A percentile compares a stretch with the other conserved stretches of the same genome.
phyloP scores from a whole-genome alignment of 2,329 filamentous ascomycete species.

The Sarocladium strictum region DNA sequence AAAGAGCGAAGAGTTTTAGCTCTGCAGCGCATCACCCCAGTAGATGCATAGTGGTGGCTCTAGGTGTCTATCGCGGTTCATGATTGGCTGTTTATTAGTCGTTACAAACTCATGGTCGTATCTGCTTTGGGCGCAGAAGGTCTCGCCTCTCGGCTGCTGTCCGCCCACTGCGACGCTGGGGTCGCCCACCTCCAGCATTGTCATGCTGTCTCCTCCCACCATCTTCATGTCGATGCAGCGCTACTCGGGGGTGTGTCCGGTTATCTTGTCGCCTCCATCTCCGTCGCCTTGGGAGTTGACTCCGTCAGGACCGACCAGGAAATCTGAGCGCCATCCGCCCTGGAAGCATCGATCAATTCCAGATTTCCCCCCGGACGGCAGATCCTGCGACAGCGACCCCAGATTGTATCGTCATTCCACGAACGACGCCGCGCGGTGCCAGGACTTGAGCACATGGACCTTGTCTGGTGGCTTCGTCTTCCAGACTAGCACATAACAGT shows the following conservation, averaged over 20 bases:
- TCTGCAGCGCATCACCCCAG: not conserved
- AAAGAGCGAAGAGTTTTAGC: not conserved
- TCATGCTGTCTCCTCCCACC: not conserved
- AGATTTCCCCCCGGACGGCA: not conserved
- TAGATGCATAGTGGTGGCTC: not conserved
- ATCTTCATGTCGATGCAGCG: not conserved
- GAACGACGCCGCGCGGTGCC: not conserved
- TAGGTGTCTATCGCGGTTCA: not conserved
- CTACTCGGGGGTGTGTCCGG: too few species aligned
- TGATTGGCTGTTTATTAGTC: conserved; percentile 7
- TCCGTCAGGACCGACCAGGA: too few species aligned
- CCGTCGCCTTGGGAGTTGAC: too few species aligned
- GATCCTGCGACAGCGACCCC: not conserved
- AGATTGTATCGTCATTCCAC: not conserved
- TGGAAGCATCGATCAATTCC: not conserved
- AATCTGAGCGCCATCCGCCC: not conserved
- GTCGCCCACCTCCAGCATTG: not conserved
- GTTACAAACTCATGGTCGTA: not conserved
- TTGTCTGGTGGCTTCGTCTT: not conserved
- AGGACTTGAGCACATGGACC: not conserved
- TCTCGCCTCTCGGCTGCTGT: conserved; percentile 4
- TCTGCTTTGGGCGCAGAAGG: not conserved
- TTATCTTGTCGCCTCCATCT: not conserved
- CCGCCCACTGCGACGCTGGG: not conserved
- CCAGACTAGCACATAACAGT: not conserved